Percentiles rank a stretch among this genome's conserved stretches.
phyloP scores from a whole-genome alignment of 352 stramenopile species.

The Globisporangium solare region DNA sequence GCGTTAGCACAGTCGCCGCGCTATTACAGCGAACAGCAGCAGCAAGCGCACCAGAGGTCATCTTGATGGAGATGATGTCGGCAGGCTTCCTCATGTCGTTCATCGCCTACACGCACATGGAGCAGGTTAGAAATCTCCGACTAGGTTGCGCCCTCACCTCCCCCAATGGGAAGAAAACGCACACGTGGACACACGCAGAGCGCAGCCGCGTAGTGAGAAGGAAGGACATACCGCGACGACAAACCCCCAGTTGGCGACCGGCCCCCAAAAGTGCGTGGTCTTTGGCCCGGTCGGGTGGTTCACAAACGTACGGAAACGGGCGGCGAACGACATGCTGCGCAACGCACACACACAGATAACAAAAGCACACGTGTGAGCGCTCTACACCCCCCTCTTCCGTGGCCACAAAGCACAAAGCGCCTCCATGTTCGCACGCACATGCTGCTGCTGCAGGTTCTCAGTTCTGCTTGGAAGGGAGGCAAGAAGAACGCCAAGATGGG shows the following conservation, averaged over 20 bases:
- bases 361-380: too few relatives aligned
- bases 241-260: slow-evolving; percentile 87
- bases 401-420: too few relatives aligned
- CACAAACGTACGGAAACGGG: slow-evolving; percentile 62
- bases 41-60: slow-evolving; percentile 57
- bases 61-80: slow-evolving; percentile 84
- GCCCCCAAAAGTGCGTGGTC: slow-evolving; percentile 88
- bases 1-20: too few relatives aligned
- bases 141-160: too few relatives aligned
- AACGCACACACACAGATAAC: not conserved
- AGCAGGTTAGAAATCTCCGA: not conserved
- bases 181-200: too few relatives aligned
- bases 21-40: too few relatives aligned
- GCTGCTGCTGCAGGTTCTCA: not conserved
- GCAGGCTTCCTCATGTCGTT: slow-evolving; percentile 78
- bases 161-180: too few relatives aligned
- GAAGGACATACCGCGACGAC: slow-evolving; percentile 59
- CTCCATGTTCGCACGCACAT: not conserved
- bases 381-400: too few relatives aligned
- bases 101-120: slow-evolving; percentile 44
- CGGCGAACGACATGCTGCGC: slow-evolving; percentile 19
- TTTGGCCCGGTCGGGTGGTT: slow-evolving; percentile 81
- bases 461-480: not conserved
- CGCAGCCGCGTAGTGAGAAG: not conserved
- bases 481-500: too few relatives aligned